phyloP scores from a whole-genome alignment of 805 yeast genomes.

The Suhomyces kilbournensis region DNA sequence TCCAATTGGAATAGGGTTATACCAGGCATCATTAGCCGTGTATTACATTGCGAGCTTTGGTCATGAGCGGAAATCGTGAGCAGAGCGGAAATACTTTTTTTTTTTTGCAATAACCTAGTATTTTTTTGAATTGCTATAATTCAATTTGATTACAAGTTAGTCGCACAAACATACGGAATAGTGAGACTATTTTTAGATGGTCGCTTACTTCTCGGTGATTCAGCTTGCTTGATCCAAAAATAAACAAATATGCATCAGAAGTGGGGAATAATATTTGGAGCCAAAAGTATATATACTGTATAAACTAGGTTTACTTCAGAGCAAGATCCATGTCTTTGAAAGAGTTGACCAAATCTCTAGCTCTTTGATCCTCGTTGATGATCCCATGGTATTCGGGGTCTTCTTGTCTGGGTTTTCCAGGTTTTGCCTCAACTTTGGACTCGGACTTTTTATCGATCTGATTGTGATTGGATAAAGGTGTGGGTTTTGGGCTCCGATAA shows the following conservation, averaged over 20 bases:
- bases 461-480: neutral
- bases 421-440: neutral
- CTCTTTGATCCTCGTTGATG: conserved; percentile 25
- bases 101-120: neutral
- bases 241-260: too few species aligned
- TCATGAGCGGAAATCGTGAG: neutral
- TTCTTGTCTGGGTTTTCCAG: neutral
- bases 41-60: neutral
- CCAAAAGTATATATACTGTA: neutral
- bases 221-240: neutral
- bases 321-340: neutral
- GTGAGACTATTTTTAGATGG: neutral
- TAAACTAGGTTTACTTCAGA: neutral
- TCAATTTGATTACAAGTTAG: neutral
- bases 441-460: neutral
- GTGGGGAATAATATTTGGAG: neutral
- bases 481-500: neutral
- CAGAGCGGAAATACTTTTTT: neutral
- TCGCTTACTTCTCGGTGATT: neutral
- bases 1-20: neutral
- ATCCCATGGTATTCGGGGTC: neutral
- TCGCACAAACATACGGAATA: neutral
- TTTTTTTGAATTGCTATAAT: too few species aligned
- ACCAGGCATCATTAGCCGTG: neutral
- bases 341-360: conserved; percentile 23